phyloP scores from a whole-genome alignment of 257 asterid genomes.

The Euphrasia confusa region DNA sequence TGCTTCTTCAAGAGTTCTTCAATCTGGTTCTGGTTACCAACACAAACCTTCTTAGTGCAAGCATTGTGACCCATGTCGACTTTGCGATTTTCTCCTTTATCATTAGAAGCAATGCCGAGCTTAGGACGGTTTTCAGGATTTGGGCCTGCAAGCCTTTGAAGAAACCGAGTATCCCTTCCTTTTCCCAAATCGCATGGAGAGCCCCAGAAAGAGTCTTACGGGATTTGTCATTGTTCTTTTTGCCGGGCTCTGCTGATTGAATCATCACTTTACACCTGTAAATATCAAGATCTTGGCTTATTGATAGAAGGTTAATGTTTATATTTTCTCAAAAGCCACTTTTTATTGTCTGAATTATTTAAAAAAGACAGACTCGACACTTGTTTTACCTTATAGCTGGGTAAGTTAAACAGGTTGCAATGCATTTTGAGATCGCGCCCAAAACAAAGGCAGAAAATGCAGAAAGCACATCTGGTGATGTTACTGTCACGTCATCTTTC shows the following conservation, averaged over 20 bases:
- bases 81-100: conserved; percentile 82
- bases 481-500: conserved; percentile 28
- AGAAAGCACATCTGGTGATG: conserved; percentile 65
- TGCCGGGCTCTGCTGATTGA: conserved; percentile 71
- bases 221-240: conserved; percentile 29
- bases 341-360: too few species aligned
- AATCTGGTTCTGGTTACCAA: conserved; percentile 42
- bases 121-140: conserved; percentile 77
- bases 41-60: conserved; percentile 53
- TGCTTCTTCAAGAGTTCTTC: conserved; percentile 29
- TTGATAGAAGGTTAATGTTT: background rate
- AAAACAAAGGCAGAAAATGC: conserved; percentile 39
- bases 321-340: too few species aligned
- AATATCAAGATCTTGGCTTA: conserved; percentile 8
- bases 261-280: conserved; percentile 85
- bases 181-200: conserved; percentile 54
- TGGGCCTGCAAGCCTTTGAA: conserved; percentile 86
- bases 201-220: conserved; percentile 58
- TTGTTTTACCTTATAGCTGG: conserved; percentile 68
- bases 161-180: conserved; percentile 74
- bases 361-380: background rate
- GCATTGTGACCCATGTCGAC: conserved; percentile 68
- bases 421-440: conserved; percentile 86
- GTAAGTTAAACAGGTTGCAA: conserved; percentile 83
- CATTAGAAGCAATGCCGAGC: conserved; percentile 85